Evolutionary conservation across 2,329 filamentous ascomycete species (phyloP).

Genomic region (Penicillium concentricum): DNA sequence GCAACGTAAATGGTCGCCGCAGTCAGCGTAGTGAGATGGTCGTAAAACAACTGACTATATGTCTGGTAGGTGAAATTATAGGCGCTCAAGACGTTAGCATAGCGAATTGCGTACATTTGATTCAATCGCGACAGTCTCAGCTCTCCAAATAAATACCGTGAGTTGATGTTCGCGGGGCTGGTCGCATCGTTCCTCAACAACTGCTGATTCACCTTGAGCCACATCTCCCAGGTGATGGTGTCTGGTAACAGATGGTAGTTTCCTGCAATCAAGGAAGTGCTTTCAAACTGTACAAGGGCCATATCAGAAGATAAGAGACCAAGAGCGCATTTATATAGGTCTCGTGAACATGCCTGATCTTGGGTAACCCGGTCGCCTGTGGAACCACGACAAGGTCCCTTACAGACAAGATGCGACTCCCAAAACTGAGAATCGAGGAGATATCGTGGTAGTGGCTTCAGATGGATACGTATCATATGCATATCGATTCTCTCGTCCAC

Average conservation of each 20-base stretch:
- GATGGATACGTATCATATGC: constrained; percentile 24
- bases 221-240: constrained; percentile 21
- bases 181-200: neutral
- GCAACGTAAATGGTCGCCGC: constrained; percentile 26
- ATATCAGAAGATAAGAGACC: constrained; percentile 38
- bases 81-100: neutral
- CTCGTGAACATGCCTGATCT: neutral
- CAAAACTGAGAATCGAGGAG: constrained; percentile 20
- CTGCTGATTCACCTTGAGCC: constrained; percentile 21
- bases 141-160: constrained; percentile 45
- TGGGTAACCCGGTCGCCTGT: neutral
- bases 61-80: constrained; percentile 10
- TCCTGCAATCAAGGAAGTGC: constrained; percentile 38
- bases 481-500: constrained; percentile 23
- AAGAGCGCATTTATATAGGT: constrained; percentile 25
- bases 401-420: constrained; percentile 9
- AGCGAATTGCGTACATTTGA: constrained; percentile 20
- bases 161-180: constrained; percentile 28
- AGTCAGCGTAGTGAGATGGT: constrained; percentile 24
- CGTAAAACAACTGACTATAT: constrained; percentile 22
- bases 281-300: constrained; percentile 32
- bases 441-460: constrained; percentile 27
- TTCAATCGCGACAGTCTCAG: constrained; percentile 38
- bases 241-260: constrained; percentile 35
- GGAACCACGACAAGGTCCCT: neutral